phyloP scores from a whole-genome alignment of 495 filamentous ascomycete genomes.

The Astrothelium macrocarpum region DNA sequence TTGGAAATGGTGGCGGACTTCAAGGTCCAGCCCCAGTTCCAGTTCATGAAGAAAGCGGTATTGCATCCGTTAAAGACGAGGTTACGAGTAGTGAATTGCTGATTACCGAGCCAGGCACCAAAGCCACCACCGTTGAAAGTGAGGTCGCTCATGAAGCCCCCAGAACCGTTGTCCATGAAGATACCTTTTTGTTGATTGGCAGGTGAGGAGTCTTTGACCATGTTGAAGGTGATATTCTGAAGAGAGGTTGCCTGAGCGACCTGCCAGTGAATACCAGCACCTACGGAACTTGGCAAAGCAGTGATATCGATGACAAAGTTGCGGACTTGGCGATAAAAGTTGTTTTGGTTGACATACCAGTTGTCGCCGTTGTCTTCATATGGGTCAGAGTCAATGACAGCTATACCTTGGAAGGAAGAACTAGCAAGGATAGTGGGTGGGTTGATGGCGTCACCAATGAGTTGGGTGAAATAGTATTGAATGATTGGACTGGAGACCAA shows the following conservation, averaged over 20 bases:
- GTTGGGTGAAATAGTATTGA: slow-evolving; percentile 57
- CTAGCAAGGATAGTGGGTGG: slow-evolving; percentile 71
- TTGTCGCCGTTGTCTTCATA: slow-evolving; percentile 56
- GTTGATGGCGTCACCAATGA: slow-evolving; percentile 55
- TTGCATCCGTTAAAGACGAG: slow-evolving; percentile 41
- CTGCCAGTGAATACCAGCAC: slow-evolving; percentile 86
- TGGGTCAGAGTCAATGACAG: slow-evolving; percentile 81
- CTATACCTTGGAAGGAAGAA: slow-evolving; percentile 68
- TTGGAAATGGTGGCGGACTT: slow-evolving; percentile 38
- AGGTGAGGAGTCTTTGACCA: slow-evolving; percentile 28
- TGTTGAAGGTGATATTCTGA: slow-evolving; percentile 44
- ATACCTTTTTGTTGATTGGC: slow-evolving; percentile 35
- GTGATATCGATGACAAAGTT: slow-evolving; percentile 88
- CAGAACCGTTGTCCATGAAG: slow-evolving; percentile 85
- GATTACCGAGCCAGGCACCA: slow-evolving; percentile 43
- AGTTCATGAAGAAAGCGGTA: slow-evolving; percentile 43
- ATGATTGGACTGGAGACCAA: slow-evolving; percentile 48
- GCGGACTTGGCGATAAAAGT: slow-evolving; percentile 94
- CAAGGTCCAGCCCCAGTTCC: slow-evolving; percentile 50
- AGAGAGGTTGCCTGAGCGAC: slow-evolving; percentile 85
- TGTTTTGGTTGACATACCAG: slow-evolving; percentile 93
- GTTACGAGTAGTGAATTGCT: slow-evolving; percentile 46
- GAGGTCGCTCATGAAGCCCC: slow-evolving; percentile 40
- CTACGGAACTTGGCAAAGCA: slow-evolving; percentile 50
- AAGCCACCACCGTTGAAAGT: slow-evolving; percentile 38